phyloP scores from a whole-genome alignment of 352 stramenopile genomes.

The Pythium diclinum region DNA sequence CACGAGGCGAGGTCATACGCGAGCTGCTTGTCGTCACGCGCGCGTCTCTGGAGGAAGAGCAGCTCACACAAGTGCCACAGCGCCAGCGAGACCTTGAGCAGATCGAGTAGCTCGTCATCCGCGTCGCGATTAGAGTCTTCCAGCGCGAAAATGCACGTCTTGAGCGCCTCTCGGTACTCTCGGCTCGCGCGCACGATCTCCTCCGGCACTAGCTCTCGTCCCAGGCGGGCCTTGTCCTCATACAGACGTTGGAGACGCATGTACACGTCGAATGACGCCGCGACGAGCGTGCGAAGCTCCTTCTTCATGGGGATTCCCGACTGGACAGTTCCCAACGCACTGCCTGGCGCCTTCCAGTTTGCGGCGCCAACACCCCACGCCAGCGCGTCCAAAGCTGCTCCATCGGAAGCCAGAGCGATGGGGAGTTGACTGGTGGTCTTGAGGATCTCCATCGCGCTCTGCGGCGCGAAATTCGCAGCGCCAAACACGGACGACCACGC shows the following conservation, averaged over 20 bases:
- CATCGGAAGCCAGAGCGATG: conserved; percentile 26
- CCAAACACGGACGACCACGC: conserved; percentile 23
- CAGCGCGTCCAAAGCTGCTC: conserved; percentile 14
- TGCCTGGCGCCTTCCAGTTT: conserved; percentile 31
- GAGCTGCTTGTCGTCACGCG: conserved; percentile 48
- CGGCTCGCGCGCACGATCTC: conserved; percentile 52
- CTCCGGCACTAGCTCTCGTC: conserved; percentile 26
- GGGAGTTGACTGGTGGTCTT: conserved; percentile 38
- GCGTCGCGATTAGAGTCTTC: conserved; percentile 40
- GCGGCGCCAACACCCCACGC: conserved; percentile 55
- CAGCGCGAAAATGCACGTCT: conserved; percentile 61
- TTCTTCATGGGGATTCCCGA: conserved; percentile 38
- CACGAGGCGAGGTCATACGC: conserved; percentile 71
- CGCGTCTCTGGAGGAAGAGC: conserved; percentile 58
- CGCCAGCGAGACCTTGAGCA: conserved; percentile 76
- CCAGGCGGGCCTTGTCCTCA: conserved; percentile 16
- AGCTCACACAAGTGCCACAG: conserved; percentile 81
- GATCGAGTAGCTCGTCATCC: conserved; percentile 26
- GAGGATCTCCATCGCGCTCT: conserved; percentile 48
- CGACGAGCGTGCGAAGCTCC: conserved; percentile 55
- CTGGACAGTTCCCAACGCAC: conserved; percentile 7
- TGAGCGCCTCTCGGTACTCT: conserved; percentile 68
- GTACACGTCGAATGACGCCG: conserved; percentile 62
- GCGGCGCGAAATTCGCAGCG: conserved; percentile 7
- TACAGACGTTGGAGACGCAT: conserved; percentile 27